Base-by-base conservation (phyloP, 106 monocot species). In the Dendrobium catenatum region DNA sequence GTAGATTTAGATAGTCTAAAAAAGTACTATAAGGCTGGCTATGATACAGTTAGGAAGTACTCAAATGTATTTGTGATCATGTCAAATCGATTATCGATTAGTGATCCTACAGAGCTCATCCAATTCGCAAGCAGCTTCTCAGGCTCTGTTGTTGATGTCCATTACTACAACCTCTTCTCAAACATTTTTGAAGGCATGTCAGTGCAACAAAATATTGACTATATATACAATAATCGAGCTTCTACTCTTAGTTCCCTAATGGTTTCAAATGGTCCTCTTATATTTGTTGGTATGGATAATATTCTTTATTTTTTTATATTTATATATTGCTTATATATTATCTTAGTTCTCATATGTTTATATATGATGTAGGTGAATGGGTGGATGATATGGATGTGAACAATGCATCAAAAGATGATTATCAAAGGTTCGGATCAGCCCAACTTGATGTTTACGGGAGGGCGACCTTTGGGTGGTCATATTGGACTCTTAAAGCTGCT, bases 391-490 rank as follows among this genome's bases (percentile, higher is more conserved):
- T 93, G 96, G 3, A 81, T 7, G 88, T 91, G 41, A 33, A 4
- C 7, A 79, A 73, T 0, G 91, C 88, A 22, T 70, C 66, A 0
- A 75, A 87, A 61, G 74, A 83, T 77, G 96, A 96, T 18, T 93
- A 87, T 42, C 86, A 82, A 72, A 89, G 79, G 22, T 90, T 93
- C 68, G 91, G 89, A 3, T 37, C n/a, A 1, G 91, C 88, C 1
- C 88, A 88, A 73, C 20, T 93, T 76, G 56, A 88, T 42, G 93
- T 93, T 0, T 96, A 82, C 37, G 88, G 89, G 40, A 48, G 78
- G 58, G 91, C 93, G 0, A 81, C 88, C 6, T 96, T 96, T 41
- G 96, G 93, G 9, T 95, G 95, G 95, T 83, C 93, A 1, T 95
- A 95, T 68, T 95, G 93, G 95, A 85, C 88, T 1, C 72, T 84